Percentiles rank a stretch among this genome's conserved stretches.
Conservation (phyloP, 1,284 basidiomycete genomes). For the Xanthoconium separans region DNA sequence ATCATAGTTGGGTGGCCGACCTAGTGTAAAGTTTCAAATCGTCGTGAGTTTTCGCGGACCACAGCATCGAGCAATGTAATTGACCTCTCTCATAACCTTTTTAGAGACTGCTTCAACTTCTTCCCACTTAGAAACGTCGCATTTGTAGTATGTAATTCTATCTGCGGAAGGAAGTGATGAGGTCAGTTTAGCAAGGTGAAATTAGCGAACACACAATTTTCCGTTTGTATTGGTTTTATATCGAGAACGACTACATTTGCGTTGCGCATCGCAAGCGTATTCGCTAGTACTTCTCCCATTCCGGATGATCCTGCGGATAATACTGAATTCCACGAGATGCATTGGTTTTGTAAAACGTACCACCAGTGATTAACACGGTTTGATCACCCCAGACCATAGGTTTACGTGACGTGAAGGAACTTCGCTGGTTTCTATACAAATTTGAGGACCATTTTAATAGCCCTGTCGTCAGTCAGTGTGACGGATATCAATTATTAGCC, state of each 20-base stretch:
- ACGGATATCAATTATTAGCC: background rate
- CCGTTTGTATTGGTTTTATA: slow-evolving; percentile 69
- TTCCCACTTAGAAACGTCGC: slow-evolving; percentile 87
- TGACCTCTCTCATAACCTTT: slow-evolving; percentile 72
- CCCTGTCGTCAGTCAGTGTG: slow-evolving; percentile 44
- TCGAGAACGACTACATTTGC: slow-evolving; percentile 87
- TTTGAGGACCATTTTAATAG: slow-evolving; percentile 65
- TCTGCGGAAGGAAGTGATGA: slow-evolving; percentile 41
- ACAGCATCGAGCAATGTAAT: background rate
- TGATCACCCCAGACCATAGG: slow-evolving; percentile 81
- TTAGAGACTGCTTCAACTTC: slow-evolving; percentile 74
- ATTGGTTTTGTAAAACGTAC: slow-evolving; percentile 40
- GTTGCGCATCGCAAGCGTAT: slow-evolving; percentile 77
- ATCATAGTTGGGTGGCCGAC: slow-evolving; percentile 87
- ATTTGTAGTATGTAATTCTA: slow-evolving; percentile 80
- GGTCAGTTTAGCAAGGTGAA: background rate
- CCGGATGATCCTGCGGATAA: slow-evolving; percentile 73
- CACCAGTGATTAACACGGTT: slow-evolving; percentile 87
- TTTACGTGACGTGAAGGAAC: slow-evolving; percentile 55
- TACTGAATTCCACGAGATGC: background rate
- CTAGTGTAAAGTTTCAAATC: slow-evolving; percentile 38
- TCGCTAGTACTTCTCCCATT: slow-evolving; percentile 82
- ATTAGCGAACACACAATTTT: slow-evolving; percentile 57
- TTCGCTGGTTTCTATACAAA: slow-evolving; percentile 72
- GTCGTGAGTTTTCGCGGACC: background rate